A percentile compares a stretch with the other conserved stretches of the same genome.
Evolutionary conservation across 2,329 filamentous ascomycete genomes (phyloP).

Genomic region (Aureobasidium vineae): DNA sequence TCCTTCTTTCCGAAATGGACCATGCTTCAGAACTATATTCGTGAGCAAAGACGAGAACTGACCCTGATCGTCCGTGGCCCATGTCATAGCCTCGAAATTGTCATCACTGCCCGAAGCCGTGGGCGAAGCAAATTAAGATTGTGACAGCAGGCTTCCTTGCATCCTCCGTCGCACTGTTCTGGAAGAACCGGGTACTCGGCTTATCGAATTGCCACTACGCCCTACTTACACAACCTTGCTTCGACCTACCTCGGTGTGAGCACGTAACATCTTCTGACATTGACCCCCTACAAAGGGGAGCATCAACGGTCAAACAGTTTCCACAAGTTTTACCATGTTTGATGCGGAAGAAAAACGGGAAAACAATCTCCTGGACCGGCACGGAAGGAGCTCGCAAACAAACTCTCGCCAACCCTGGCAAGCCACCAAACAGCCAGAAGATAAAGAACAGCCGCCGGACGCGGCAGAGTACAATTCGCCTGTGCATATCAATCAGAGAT

Average conservation of each 20-base stretch:
- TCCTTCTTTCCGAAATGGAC: conserved; percentile 14
- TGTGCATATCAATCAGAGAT: conserved; percentile 21
- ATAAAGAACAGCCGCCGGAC: neutral
- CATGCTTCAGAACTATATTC: conserved; percentile 5
- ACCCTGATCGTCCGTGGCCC: conserved; percentile 17
- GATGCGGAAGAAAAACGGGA: neutral
- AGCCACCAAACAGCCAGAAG: conserved; percentile 22
- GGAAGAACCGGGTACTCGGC: conserved; percentile 23
- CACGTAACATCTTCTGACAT: neutral
- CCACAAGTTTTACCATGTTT: neutral
- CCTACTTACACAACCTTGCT: conserved; percentile 23
- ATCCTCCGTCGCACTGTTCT: conserved; percentile 22
- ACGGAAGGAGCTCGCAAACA: conserved; percentile 16
- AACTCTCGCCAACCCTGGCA: conserved; percentile 14
- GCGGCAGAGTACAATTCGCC: neutral
- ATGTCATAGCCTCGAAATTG: conserved; percentile 20
- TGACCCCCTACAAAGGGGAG: neutral
- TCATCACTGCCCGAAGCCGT: conserved; percentile 1
- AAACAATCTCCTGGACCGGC: neutral
- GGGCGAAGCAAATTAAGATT: conserved; percentile 22
- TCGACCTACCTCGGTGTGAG: conserved; percentile 10
- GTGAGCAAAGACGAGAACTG: conserved; percentile 7
- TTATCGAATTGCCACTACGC: conserved; percentile 18
- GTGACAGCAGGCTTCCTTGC: conserved; percentile 25
- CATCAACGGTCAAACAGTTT: neutral